A percentile compares a stretch with the other conserved stretches of the same genome.
These are phyloP conservation scores for Cicer pinnatifidum DNA, from an alignment of 306 rosid species.

Conservation along the genomic window DNA sequence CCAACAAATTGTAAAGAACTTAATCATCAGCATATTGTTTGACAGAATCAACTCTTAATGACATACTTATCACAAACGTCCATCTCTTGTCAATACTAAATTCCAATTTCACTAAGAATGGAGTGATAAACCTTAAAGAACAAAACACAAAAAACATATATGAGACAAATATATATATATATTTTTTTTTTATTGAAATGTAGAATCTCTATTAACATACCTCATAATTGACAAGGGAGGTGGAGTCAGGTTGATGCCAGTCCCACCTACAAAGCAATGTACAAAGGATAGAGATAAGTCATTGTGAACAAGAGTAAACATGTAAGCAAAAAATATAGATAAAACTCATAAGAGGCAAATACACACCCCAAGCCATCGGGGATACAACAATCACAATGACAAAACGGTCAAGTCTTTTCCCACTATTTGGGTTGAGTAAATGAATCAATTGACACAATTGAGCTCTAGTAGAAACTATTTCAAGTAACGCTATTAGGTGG, in stretches of 20 bases:
- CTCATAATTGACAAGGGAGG: constrained; percentile 88
- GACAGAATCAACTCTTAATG: constrained; percentile 15
- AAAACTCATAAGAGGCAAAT: too few species aligned
- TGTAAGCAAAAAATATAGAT: too few species aligned
- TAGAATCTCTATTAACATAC: constrained; percentile 47
- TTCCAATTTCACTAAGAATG: constrained; percentile 21
- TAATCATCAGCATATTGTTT: not conserved
- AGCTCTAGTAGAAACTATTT: too few species aligned
- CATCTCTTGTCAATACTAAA: not conserved
- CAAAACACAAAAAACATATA: constrained; percentile 1
- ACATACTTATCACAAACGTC: not conserved
- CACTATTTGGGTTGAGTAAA: too few species aligned
- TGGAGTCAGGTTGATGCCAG: constrained; percentile 97
- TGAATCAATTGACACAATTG: too few species aligned
- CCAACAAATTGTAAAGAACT: not conserved
- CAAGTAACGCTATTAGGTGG: too few species aligned
- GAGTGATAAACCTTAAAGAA: constrained; percentile 27
- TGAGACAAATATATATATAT: not conserved
- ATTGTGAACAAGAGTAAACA: too few species aligned
- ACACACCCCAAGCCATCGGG: too few species aligned
- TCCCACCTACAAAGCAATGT: constrained; percentile 75
- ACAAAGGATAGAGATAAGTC: constrained; percentile 27
- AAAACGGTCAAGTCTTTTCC: too few species aligned
- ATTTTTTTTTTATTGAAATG: constrained; percentile 1
- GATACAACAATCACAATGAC: too few species aligned